Base-by-base conservation (phyloP, 352 stramenopile species). In the Phytophthora foliorum region DNA sequence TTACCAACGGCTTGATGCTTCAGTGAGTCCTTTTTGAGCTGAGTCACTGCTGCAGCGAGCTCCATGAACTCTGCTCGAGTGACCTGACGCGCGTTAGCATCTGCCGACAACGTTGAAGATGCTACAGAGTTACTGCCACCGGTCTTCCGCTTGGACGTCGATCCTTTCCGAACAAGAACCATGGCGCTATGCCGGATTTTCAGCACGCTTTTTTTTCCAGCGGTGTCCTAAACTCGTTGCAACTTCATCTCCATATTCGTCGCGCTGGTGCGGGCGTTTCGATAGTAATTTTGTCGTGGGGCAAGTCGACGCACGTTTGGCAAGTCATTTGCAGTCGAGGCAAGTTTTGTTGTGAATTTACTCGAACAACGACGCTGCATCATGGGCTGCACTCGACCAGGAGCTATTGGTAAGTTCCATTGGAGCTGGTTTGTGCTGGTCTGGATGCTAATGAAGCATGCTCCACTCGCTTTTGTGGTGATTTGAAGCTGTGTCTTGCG, bases 11-110 rank as follows among this genome's bases (percentile, higher is more conserved):
- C 63, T 34, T 86, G 72, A 10, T 86, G 78, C 2, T 75, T 74
- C 27, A 75, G 44, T 0, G 63, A 58, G 29, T 91, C 71, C 51
- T 90, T 89, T 10, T 76, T 77, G 11, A 91, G 73, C 52, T 88
- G 69, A 0, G 70, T 71, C 16, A 90, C 81, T 0, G 52, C 55
- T 14, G 65, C 50, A 24, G 75, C 64, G n/a, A 91, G 72, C 52
- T 90, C 81, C 56, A 88, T 82, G 51, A 90, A 91, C 57, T 90
- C 83, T 44, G 70, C 71, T 25, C 83, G 59, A 3, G 80, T 86
- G 8, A 91, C 80, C 42, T 77, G 78, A 16, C 79, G 80, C 3
- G 83, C 77, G 54, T 80, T 80, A 22, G 50, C 58, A 56, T 84
- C 69, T 8, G 76, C 67, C 0, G 72, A 71, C 10, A 63, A 22